Percentiles rank a stretch among this genome's conserved stretches.
phyloP scores from a whole-genome alignment of 495 filamentous ascomycete species.

The Chaetomium cochliodes region DNA sequence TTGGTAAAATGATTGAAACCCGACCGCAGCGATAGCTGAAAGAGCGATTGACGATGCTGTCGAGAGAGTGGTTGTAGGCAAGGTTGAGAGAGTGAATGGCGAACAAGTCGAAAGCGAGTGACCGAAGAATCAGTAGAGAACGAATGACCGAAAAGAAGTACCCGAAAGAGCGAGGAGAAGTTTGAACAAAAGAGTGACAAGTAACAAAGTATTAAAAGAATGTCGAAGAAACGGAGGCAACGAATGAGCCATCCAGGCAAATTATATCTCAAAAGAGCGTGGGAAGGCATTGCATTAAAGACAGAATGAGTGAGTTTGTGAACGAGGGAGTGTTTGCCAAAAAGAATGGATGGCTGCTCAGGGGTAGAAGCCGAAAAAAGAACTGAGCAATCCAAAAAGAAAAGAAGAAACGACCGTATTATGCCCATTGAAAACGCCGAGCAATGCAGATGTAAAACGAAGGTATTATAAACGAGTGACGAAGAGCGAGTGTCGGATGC shows the following conservation, averaged over 20 bases:
- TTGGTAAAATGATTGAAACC: background rate
- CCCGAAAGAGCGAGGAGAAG: too few species aligned
- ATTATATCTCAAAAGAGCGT: background rate
- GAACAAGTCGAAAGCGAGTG: background rate
- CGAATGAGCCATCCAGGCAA: background rate
- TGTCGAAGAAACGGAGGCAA: background rate
- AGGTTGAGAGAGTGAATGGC: slow-evolving; percentile 1
- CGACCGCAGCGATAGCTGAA: background rate
- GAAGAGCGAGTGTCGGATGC: background rate
- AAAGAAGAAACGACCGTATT: background rate
- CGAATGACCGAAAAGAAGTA: too few species aligned
- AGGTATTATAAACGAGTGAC: background rate
- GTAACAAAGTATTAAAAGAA: background rate
- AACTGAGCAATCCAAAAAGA: background rate
- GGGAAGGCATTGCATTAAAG: background rate
- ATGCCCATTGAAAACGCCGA: background rate
- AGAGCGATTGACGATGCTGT: background rate
- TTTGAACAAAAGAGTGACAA: too few species aligned
- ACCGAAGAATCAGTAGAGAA: background rate
- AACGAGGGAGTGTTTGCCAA: background rate
- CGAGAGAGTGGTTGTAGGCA: background rate
- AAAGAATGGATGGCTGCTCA: background rate
- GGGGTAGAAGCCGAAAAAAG: background rate
- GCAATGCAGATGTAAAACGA: background rate
- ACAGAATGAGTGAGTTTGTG: background rate